Evolutionary conservation across 108 stramenopile species (phyloP).

Genomic region (Chaetoceros tenuissimus): DNA sequence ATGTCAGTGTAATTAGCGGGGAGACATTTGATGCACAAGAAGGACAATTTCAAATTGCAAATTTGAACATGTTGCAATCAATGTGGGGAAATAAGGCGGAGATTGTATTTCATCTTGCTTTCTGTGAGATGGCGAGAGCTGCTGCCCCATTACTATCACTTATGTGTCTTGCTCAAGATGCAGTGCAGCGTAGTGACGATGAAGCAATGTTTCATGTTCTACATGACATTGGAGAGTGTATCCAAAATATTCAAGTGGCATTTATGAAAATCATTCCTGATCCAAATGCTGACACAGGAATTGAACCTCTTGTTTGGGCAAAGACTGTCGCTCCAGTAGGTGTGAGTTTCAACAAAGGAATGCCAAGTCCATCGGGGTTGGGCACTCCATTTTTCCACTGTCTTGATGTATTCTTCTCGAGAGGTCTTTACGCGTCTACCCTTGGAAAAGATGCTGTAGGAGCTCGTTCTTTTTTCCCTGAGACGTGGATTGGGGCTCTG

Average conservation of each 20-base stretch:
- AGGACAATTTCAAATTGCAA: background rate
- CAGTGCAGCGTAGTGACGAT: background rate
- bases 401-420: too few species aligned
- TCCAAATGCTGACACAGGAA: too few species aligned
- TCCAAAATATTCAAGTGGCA: background rate
- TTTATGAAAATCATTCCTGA: slow-evolving; percentile 1
- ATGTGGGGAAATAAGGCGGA: background rate
- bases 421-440: too few species aligned
- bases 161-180: background rate
- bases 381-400: too few species aligned
- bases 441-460: too few species aligned
- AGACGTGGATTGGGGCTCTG: too few species aligned
- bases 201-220: background rate
- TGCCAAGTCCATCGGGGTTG: too few species aligned
- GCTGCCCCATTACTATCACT: background rate
- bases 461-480: too few species aligned
- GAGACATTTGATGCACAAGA: background rate
- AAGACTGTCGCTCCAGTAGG: too few species aligned
- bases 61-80: background rate
- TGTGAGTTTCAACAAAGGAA: too few species aligned
- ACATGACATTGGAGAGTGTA: background rate
- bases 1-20: background rate
- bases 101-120: background rate
- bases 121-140: background rate
- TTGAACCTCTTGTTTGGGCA: too few species aligned